phyloP scores from a whole-genome alignment of 495 filamentous ascomycete species.

The Podospora fimiseda region DNA sequence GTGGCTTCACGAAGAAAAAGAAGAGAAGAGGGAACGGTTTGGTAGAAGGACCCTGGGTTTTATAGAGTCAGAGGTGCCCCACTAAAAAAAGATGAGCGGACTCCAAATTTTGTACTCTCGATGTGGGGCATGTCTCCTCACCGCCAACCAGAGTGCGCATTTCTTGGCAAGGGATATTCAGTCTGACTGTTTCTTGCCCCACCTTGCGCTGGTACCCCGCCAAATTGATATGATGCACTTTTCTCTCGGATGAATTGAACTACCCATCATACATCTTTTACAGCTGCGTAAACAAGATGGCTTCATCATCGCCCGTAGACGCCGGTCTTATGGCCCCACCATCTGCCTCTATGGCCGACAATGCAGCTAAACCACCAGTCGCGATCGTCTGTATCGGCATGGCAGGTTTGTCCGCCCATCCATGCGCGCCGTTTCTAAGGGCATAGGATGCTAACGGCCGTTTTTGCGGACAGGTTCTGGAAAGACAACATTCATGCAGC shows the following conservation, averaged over 20 bases:
- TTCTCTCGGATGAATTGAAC: too few species aligned
- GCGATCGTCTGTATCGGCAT: slow-evolving; percentile 95
- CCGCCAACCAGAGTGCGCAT: neutral
- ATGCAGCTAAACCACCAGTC: slow-evolving; percentile 32
- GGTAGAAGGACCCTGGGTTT: slow-evolving; percentile 21
- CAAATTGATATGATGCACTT: too few species aligned
- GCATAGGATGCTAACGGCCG: neutral
- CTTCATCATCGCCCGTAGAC: slow-evolving; percentile 8
- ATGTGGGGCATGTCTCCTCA: neutral
- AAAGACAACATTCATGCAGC: slow-evolving; percentile 98
- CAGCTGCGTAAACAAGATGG: slow-evolving; percentile 14
- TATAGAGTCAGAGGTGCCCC: too few species aligned
- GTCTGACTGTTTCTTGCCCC: too few species aligned
- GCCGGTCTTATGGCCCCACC: neutral
- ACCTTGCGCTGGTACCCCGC: too few species aligned
- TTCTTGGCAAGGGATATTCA: too few species aligned
- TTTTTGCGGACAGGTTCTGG: slow-evolving; percentile 62
- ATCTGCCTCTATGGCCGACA: slow-evolving; percentile 7
- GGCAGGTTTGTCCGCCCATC: slow-evolving; percentile 55
- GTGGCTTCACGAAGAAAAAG: slow-evolving; percentile 53
- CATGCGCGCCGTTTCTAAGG: slow-evolving; percentile 5
- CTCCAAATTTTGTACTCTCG: neutral
- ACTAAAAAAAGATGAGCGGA: slow-evolving; percentile 13
- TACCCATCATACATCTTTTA: too few species aligned
- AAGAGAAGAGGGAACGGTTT: slow-evolving; percentile 15